Evolutionary conservation across 192 early-diverging fungal species (phyloP).

Genomic region (Umbelopsis sp.): DNA sequence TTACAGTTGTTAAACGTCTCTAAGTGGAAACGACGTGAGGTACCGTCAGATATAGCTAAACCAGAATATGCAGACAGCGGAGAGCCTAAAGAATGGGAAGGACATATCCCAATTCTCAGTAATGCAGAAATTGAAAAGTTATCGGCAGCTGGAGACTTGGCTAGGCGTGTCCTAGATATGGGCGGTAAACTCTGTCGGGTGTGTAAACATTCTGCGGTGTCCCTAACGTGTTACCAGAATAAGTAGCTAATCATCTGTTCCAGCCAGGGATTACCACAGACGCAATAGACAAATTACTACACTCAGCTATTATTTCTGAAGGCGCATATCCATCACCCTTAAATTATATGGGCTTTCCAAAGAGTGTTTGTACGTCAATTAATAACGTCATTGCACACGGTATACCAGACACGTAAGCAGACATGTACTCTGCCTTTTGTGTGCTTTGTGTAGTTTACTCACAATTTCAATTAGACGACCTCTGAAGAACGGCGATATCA

Average conservation of each 20-base stretch:
- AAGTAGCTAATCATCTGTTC: constrained; percentile 28
- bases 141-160: constrained; percentile 55
- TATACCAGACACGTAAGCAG: constrained; percentile 55
- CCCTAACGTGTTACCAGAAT: neutral
- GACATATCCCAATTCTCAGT: constrained; percentile 44
- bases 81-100: constrained; percentile 48
- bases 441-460: neutral
- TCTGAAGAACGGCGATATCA: constrained; percentile 68
- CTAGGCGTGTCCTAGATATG: constrained; percentile 57
- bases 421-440: neutral
- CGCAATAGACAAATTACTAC: constrained; percentile 52
- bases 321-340: constrained; percentile 80
- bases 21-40: constrained; percentile 25
- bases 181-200: constrained; percentile 57
- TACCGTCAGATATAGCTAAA: constrained; percentile 49
- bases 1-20: constrained; percentile 26
- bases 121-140: constrained; percentile 44
- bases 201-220: neutral
- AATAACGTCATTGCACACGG: constrained; percentile 89
- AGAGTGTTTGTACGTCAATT: constrained; percentile 77
- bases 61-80: constrained; percentile 65
- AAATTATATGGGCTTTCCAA: constrained; percentile 76
- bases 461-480: constrained; percentile 42
- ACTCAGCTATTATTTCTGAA: constrained; percentile 53
- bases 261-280: constrained; percentile 52